Conservation (phyloP, 257 asterid species). For the Lithospermum erythrorhizon region DNA sequence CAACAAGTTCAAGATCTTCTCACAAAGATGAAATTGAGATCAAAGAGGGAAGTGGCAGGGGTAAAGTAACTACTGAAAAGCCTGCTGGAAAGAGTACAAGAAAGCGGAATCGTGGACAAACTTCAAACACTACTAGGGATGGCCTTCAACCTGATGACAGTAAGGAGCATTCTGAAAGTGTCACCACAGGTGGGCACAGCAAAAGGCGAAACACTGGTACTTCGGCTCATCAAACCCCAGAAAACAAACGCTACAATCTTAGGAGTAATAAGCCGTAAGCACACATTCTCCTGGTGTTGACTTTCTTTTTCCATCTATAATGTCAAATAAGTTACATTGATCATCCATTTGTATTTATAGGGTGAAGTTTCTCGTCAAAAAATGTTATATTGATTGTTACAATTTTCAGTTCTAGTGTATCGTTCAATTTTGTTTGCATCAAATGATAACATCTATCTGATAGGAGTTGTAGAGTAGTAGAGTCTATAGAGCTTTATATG, state of each 20-base stretch:
- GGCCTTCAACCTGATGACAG: conserved; percentile 50
- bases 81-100: conserved; percentile 28
- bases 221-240: conserved; percentile 36
- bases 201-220: conserved; percentile 56
- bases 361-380: too few species aligned
- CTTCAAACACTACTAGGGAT: conserved; percentile 38
- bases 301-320: background rate
- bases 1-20: conserved; percentile 39
- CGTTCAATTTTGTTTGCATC: too few species aligned
- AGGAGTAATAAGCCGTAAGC: conserved; percentile 55
- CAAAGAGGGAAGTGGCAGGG: conserved; percentile 38
- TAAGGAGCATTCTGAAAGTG: conserved; percentile 60
- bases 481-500: too few species aligned
- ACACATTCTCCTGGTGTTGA: background rate
- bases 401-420: too few species aligned
- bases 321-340: background rate
- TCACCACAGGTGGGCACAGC: conserved; percentile 50
- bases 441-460: too few species aligned
- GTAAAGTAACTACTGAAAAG: conserved; percentile 33
- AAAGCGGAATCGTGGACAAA: conserved; percentile 44
- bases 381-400: too few species aligned
- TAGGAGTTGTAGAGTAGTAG: too few species aligned
- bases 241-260: conserved; percentile 61
- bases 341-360: too few species aligned
- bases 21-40: conserved; percentile 42